A percentile compares a stretch with the other conserved stretches of the same genome.
These are phyloP conservation scores for Kwoniella heveanensis DNA, from an alignment of 768 basidiomycete genomes.

Conservation along the genomic window DNA sequence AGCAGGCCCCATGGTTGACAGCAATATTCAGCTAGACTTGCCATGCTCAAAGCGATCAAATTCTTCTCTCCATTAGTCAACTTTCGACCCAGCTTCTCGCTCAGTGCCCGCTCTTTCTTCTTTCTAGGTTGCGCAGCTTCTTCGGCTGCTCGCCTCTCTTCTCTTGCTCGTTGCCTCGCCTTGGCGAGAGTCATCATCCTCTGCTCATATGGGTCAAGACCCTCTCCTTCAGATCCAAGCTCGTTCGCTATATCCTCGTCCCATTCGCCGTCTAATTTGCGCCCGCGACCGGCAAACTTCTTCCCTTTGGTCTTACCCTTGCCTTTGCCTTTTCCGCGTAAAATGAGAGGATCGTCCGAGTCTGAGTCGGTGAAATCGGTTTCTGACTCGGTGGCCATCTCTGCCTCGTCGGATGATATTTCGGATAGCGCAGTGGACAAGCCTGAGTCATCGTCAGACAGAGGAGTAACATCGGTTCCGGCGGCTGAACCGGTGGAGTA, in stretches of 20 bases:
- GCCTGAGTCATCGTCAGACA: conserved; percentile 22
- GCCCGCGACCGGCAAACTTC: conserved; percentile 18
- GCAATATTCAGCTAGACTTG: conserved; percentile 18
- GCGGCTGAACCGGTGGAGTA: conserved; percentile 8
- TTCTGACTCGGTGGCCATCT: conserved; percentile 15
- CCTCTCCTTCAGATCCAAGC: conserved; percentile 26
- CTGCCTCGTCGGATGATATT: conserved; percentile 16
- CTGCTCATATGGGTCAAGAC: conserved; percentile 18
- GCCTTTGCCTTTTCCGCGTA: conserved; percentile 8
- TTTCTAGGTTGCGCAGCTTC: conserved; percentile 27
- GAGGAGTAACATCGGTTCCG: conserved; percentile 18
- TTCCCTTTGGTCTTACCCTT: conserved; percentile 12
- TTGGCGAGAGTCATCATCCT: conserved; percentile 16
- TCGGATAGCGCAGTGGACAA: conserved; percentile 15
- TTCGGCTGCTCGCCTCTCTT: conserved; percentile 51
- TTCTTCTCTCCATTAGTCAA: conserved; percentile 64
- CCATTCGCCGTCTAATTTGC: conserved; percentile 13
- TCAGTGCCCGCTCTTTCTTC: conserved; percentile 57
- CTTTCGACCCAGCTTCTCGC: conserved; percentile 68
- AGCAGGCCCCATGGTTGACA: conserved; percentile 3
- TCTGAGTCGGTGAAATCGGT: conserved; percentile 9
- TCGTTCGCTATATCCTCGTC: conserved; percentile 15
- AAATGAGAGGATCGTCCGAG: conserved; percentile 13
- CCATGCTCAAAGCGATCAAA: conserved; percentile 58
- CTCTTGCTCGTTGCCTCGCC: conserved; percentile 24